Evolutionary conservation across 2,329 filamentous ascomycete species (phyloP).

Genomic region (Claviceps sp.): DNA sequence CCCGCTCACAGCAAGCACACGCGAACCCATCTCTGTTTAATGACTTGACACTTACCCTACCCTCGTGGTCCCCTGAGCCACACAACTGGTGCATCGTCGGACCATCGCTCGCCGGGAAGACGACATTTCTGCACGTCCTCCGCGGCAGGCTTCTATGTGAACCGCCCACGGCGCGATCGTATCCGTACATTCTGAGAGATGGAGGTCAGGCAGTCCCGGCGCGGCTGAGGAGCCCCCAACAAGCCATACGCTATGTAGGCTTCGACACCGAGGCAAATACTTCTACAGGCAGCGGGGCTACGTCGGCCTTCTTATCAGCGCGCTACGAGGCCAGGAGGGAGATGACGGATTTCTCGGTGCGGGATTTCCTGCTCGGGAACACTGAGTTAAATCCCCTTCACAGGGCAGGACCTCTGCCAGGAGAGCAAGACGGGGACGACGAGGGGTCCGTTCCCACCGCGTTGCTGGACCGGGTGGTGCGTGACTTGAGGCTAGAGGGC

Average conservation of each 20-base stretch:
- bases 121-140: conserved; percentile 68
- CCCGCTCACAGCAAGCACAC: conserved; percentile 33
- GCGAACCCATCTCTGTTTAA: conserved; percentile 63
- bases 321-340: conserved; percentile 83
- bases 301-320: conserved; percentile 75
- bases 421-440: conserved; percentile 21
- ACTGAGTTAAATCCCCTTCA: conserved; percentile 65
- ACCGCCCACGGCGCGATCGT: conserved; percentile 63
- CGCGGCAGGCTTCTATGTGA: conserved; percentile 62
- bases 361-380: conserved; percentile 69
- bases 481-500: conserved; percentile 53
- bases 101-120: conserved; percentile 65
- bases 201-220: conserved; percentile 30
- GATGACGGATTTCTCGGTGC: conserved; percentile 73
- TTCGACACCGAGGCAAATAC: conserved; percentile 62
- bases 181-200: conserved; percentile 59
- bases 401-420: conserved; percentile 7
- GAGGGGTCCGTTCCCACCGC: conserved; percentile 34
- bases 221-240: conserved; percentile 43
- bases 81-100: conserved; percentile 79
- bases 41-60: conserved; percentile 55
- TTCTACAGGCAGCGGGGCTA: conserved; percentile 36
- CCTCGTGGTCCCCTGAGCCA: conserved; percentile 34
- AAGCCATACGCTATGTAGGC: conserved; percentile 78
- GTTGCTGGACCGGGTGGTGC: conserved; percentile 49